phyloP scores from a whole-genome alignment of 805 yeast genomes.

The Cyberlindnera lachancei region DNA sequence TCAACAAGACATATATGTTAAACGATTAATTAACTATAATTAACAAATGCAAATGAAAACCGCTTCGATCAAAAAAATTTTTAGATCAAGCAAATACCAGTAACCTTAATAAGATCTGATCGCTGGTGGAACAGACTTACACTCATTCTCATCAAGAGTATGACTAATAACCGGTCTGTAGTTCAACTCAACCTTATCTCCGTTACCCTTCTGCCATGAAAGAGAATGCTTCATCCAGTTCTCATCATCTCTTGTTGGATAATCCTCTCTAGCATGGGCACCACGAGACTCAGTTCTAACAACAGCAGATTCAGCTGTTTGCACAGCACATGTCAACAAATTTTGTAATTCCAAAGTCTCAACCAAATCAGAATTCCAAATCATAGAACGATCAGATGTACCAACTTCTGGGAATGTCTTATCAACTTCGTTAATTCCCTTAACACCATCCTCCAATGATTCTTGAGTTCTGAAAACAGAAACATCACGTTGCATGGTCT shows the following conservation, averaged over 20 bases:
- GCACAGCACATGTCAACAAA: conserved; percentile 93
- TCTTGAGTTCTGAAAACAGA: conserved; percentile 95
- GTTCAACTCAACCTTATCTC: conserved; percentile 63
- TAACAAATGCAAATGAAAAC: no score
- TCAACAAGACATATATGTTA: not conserved
- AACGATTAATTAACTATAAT: not conserved
- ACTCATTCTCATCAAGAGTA: conserved; percentile 86
- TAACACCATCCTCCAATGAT: conserved; percentile 86
- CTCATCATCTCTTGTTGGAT: conserved; percentile 89
- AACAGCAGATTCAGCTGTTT: conserved; percentile 90
- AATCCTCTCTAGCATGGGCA: conserved; percentile 99
- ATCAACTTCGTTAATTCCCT: conserved; percentile 69
- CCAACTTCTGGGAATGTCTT: conserved; percentile 65
- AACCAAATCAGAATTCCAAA: conserved; percentile 96
- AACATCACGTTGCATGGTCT: conserved; percentile 92
- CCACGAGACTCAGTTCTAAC: conserved; percentile 97
- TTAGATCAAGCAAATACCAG: not conserved
- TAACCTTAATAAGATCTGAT: conserved; percentile 74
- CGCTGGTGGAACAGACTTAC: conserved; percentile 95
- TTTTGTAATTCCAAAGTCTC: conserved; percentile 95
- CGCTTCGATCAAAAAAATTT: not conserved
- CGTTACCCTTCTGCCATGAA: conserved; percentile 76
- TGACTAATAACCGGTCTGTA: conserved; percentile 81
- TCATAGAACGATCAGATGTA: conserved; percentile 94
- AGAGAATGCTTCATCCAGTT: conserved; percentile 98